phyloP scores from a whole-genome alignment of 129 eudicot genomes.

The Sambucus nigra region DNA sequence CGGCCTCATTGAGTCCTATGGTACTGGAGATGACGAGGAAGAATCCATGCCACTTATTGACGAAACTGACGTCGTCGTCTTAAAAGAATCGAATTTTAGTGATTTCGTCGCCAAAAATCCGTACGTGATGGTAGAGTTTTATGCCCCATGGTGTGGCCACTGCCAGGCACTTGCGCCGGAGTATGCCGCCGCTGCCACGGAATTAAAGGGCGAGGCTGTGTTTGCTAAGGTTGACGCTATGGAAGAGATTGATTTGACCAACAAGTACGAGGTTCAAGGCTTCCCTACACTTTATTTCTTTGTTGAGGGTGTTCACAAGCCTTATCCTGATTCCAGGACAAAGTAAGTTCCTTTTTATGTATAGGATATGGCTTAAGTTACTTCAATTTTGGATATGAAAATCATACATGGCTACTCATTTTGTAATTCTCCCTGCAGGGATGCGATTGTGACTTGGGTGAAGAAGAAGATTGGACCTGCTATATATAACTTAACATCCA shows the following conservation, averaged over 20 bases:
- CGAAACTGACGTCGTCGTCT: slow-evolving; percentile 60
- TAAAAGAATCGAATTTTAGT: slow-evolving; percentile 44
- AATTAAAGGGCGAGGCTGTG: slow-evolving; percentile 49
- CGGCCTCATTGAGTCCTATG: slow-evolving; percentile 27
- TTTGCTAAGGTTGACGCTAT: slow-evolving; percentile 77
- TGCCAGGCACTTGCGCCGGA: slow-evolving; percentile 75
- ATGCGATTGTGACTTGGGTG: slow-evolving; percentile 73
- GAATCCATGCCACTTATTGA: slow-evolving; percentile 31
- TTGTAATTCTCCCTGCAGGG: slow-evolving; percentile 32
- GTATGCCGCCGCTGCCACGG: slow-evolving; percentile 79
- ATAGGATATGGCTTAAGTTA: background rate
- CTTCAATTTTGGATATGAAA: background rate
- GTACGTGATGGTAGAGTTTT: slow-evolving; percentile 82
- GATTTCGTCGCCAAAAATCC: slow-evolving; percentile 38
- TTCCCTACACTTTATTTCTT: slow-evolving; percentile 60
- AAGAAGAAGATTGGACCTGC: slow-evolving; percentile 79
- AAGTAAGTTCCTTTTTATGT: slow-evolving; percentile 35
- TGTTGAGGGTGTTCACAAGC: slow-evolving; percentile 50
- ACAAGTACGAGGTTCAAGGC: slow-evolving; percentile 57
- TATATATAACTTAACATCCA: slow-evolving; percentile 39
- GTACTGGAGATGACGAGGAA: slow-evolving; percentile 12
- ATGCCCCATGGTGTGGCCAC: slow-evolving; percentile 87
- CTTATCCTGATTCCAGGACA: slow-evolving; percentile 49
- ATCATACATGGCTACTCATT: background rate
- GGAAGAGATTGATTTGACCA: slow-evolving; percentile 59